Evolutionary conservation across 2,329 filamentous ascomycete genomes (phyloP).

Genomic region (Hymenoscyphus fructigenus): DNA sequence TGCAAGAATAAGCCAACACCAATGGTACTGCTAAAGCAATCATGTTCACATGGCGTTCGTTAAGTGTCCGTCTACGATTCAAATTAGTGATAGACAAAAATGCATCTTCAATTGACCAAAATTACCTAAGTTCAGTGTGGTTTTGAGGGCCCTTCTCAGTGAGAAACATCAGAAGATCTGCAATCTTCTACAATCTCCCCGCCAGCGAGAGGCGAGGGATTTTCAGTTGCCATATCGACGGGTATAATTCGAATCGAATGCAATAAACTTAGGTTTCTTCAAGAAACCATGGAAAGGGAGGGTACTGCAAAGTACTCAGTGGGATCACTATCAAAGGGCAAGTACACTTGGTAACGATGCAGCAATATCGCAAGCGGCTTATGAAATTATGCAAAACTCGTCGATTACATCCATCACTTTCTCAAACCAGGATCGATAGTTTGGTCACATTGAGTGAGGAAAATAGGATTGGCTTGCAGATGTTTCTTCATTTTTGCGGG

Average conservation of each 20-base stretch:
- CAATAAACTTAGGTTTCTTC: background rate
- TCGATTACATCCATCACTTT: background rate
- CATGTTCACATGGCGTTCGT: slow-evolving; percentile 45
- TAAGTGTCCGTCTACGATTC: slow-evolving; percentile 28
- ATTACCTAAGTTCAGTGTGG: background rate
- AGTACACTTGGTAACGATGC: background rate
- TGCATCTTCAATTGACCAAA: background rate
- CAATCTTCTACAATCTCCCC: background rate
- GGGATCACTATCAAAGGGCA: background rate
- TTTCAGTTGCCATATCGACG: background rate
- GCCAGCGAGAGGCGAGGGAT: background rate
- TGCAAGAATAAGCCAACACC: slow-evolving; percentile 47
- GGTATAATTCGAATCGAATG: background rate
- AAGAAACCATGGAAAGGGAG: background rate
- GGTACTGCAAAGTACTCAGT: background rate
- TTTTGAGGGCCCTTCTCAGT: background rate
- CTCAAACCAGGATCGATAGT: background rate
- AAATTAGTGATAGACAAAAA: background rate
- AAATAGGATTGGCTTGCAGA: background rate
- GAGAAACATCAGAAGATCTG: background rate
- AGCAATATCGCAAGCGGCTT: background rate
- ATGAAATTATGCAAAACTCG: background rate
- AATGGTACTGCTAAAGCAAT: slow-evolving; percentile 45
- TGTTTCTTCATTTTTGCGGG: background rate
- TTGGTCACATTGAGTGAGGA: background rate